Conservation (phyloP, 192 early-diverging fungal species). For the Linnemannia exigua region DNA sequence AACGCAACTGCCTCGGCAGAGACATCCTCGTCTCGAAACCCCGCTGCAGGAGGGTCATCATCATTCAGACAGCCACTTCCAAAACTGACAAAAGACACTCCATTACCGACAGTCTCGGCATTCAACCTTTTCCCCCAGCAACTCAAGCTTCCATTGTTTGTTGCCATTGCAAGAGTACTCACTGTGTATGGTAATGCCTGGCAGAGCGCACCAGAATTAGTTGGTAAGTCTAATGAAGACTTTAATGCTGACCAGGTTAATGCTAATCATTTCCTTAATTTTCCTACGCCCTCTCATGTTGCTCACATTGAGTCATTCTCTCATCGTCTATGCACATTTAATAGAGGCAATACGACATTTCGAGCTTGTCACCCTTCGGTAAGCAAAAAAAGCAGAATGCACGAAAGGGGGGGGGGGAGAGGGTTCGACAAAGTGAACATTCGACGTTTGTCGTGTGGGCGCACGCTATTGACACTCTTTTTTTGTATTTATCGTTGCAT, state of each 20-base stretch:
- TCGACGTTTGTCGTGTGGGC: not conserved
- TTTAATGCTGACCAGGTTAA: not conserved
- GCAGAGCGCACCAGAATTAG: conserved; percentile 45
- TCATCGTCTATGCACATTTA: not conserved
- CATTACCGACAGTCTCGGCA: not conserved
- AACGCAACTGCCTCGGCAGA: not conserved
- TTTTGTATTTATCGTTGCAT: not conserved
- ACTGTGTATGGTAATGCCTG: conserved; percentile 42
- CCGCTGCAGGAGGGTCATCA: not conserved
- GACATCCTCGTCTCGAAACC: not conserved
- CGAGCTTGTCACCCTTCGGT: conserved; percentile 42
- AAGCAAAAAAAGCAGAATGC: not conserved
- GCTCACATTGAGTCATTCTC: not conserved
- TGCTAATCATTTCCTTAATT: not conserved
- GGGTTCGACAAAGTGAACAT: not conserved
- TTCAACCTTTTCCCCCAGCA: conserved; percentile 35
- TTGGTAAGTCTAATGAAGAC: conserved; percentile 30
- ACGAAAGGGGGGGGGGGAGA: not conserved
- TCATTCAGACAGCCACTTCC: conserved; percentile 24
- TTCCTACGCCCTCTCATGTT: not conserved
- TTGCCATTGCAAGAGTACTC: conserved; percentile 40
- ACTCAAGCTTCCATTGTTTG: conserved; percentile 31
- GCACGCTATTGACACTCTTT: not conserved
- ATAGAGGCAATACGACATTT: conserved; percentile 42
- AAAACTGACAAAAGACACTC: conserved; percentile 5